Conservation (phyloP, 2,329 filamentous ascomycete genomes). For the Colletotrichum magnum region DNA sequence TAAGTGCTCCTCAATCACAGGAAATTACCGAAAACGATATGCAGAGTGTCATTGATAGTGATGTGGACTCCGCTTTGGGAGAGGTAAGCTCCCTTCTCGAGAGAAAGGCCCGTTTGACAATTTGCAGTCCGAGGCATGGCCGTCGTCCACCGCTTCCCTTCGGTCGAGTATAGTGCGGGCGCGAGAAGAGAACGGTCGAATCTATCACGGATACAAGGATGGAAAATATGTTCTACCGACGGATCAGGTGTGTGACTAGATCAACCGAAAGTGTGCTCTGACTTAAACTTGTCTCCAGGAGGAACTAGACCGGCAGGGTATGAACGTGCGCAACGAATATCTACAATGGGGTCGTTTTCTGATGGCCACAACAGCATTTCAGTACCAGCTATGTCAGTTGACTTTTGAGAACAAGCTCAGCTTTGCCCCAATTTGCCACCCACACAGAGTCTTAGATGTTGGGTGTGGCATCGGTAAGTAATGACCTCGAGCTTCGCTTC, state of each 20-base stretch:
- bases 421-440: constrained; percentile 59
- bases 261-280: constrained; percentile 12
- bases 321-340: background rate
- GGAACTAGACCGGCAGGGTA: constrained; percentile 53
- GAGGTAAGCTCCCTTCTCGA: constrained; percentile 42
- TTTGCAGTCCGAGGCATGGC: constrained; percentile 45
- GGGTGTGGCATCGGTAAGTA: constrained; percentile 63
- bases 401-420: constrained; percentile 60
- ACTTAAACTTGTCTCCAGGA: constrained; percentile 45
- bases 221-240: constrained; percentile 56
- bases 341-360: background rate
- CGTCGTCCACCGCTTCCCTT: constrained; percentile 50
- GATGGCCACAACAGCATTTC: constrained; percentile 45
- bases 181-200: constrained; percentile 54
- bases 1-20: constrained; percentile 11
- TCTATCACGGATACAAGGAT: constrained; percentile 56
- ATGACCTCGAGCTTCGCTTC: background rate
- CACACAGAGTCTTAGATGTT: constrained; percentile 62
- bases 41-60: constrained; percentile 38
- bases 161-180: constrained; percentile 48
- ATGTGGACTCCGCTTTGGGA: constrained; percentile 48
- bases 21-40: constrained; percentile 35
- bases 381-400: constrained; percentile 56
- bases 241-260: constrained; percentile 49
- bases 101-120: background rate